Percentiles rank a stretch among this genome's conserved stretches.
These are phyloP conservation scores for Protea cynaroides DNA, from an alignment of 164 flowering plant species.

Conservation along the genomic window DNA sequence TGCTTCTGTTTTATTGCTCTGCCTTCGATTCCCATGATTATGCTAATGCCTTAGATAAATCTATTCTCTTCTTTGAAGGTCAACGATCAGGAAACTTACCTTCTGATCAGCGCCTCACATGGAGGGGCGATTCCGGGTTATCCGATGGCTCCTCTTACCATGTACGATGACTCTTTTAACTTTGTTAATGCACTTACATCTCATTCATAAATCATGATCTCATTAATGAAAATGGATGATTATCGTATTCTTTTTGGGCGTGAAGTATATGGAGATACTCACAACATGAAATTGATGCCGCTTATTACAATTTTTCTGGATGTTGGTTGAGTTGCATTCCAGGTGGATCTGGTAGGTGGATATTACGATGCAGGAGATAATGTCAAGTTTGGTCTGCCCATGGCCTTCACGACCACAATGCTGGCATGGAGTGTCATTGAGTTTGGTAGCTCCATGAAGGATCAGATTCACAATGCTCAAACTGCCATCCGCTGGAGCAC, in stretches of 20 bases:
- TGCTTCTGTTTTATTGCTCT: constrained; percentile 14
- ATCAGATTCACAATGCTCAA: constrained; percentile 49
- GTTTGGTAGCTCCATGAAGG: constrained; percentile 65
- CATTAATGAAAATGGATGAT: too few relatives aligned
- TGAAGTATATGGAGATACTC: too few relatives aligned
- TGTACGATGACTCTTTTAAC: constrained; percentile 24
- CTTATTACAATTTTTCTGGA: neutral
- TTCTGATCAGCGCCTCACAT: constrained; percentile 51
- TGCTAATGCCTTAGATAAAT: constrained; percentile 62
- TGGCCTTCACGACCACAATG: constrained; percentile 89
- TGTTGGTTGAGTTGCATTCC: constrained; percentile 7
- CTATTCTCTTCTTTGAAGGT: constrained; percentile 83
- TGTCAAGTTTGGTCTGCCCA: constrained; percentile 86
- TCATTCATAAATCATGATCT: too few relatives aligned
- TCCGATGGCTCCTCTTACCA: constrained; percentile 67
- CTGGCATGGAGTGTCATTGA: constrained; percentile 91
- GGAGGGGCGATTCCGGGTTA: constrained; percentile 74
- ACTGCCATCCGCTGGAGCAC: constrained; percentile 78
- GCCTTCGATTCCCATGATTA: constrained; percentile 48
- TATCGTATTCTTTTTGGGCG: too few relatives aligned
- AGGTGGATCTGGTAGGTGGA: constrained; percentile 90
- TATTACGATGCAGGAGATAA: constrained; percentile 96
- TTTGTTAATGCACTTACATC: too few relatives aligned
- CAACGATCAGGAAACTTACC: constrained; percentile 87
- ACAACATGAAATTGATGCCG: too few relatives aligned